Base-by-base conservation (phyloP, 495 filamentous ascomycete species). In the Lineolata rhizophorae region DNA sequence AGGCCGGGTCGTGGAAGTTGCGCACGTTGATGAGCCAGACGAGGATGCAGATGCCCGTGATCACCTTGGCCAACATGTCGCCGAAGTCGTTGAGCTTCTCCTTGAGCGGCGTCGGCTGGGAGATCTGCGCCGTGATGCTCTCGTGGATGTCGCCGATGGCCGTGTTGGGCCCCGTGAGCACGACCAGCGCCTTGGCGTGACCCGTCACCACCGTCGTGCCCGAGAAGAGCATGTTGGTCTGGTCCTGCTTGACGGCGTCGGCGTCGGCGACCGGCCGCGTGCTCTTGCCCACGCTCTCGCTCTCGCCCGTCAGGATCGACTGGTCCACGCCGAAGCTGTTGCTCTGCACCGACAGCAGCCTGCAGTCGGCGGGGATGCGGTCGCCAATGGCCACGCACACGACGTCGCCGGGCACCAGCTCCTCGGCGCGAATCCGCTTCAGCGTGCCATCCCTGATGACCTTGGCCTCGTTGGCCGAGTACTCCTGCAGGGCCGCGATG, bases 141-240 rank as follows among this genome's bases (percentile, higher is more conserved):
- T 93, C 84, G 49, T 99, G 90, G 43, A 99, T 99, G 51, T 93
- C 90, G 40, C 90, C 90, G 53, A 99, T 95, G 18, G 90, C 90
- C 4, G 90, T 99, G 35, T 71, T 75, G 8, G 69, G 64, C 40
- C 90, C 90, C 29, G 90, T 99, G 46, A 91, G 54, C 36, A 84
- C 84, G 3, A 99, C 90, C 15, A 95, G 53, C 27, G 90, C 90
- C 44, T 70, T 84, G 27, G 90, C 90, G 54, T 84, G 76, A 24
- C 90, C 90, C 42, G 78, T 92, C 15, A 91, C 83, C 3, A 99
- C 82, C 0, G 90, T 95, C 5, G 90, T 99, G 40, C 90, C 90
- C 13, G 90, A 99, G 56, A 99, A 99, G 13, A 99, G 65, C 69
- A 92, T 93, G 52, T 95, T 99, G 55, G 73, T 58, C 56, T 94